Conservation (phyloP, 2,329 filamentous ascomycete genomes). For the Trichophyton verrucosum region DNA sequence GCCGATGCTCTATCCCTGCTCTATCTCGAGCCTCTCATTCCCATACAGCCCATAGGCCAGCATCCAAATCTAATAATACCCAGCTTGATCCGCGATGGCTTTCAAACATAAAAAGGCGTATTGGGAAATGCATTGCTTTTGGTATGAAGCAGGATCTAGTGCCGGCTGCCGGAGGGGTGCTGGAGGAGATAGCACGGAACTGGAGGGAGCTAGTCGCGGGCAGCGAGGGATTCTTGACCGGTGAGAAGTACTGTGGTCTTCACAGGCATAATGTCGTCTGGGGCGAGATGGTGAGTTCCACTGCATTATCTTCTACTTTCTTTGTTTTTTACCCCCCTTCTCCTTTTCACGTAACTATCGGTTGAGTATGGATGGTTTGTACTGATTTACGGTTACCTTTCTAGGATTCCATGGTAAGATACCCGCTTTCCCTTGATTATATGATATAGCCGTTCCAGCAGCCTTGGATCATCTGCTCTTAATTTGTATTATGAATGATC, state of each 20-base stretch:
- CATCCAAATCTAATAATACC: conserved; percentile 12
- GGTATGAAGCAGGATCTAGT: conserved; percentile 51
- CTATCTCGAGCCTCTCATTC: background rate
- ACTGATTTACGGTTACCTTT: conserved; percentile 11
- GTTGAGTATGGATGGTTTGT: background rate
- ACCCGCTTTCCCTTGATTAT: background rate
- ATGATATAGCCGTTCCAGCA: background rate
- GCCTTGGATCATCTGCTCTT: background rate
- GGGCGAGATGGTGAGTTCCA: conserved; percentile 65
- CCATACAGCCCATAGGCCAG: background rate
- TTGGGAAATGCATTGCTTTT: conserved; percentile 65
- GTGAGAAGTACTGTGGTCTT: conserved; percentile 48
- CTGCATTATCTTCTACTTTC: too few species aligned
- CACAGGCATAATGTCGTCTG: conserved; percentile 58
- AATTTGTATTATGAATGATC: background rate
- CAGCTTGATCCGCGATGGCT: conserved; percentile 52
- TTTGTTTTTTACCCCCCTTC: background rate
- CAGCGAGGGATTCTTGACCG: conserved; percentile 62
- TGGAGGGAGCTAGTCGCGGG: conserved; percentile 64
- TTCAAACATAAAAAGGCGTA: conserved; percentile 50
- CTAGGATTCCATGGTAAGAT: conserved; percentile 37
- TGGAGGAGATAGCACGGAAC: conserved; percentile 48
- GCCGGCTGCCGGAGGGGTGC: conserved; percentile 45
- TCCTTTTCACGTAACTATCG: background rate
- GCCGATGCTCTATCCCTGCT: background rate